Evolutionary conservation across 768 basidiomycete species (phyloP).

Genomic region (Boletus rubropictus): DNA sequence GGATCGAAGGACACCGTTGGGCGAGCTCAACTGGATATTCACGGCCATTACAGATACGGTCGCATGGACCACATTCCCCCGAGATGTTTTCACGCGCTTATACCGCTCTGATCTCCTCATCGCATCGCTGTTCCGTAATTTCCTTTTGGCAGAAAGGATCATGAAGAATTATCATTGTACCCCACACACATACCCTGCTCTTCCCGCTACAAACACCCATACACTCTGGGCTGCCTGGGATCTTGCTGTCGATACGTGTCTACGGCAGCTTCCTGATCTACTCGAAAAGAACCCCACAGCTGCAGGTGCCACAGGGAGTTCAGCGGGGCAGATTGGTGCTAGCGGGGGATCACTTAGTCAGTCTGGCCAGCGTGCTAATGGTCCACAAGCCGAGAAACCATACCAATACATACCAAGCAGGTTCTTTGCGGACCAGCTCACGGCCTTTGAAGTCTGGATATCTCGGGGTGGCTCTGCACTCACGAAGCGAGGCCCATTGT

Average conservation of each 20-base stretch:
- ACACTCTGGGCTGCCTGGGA: slow-evolving; percentile 98
- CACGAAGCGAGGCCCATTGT: slow-evolving; percentile 69
- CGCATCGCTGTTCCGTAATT: slow-evolving; percentile 94
- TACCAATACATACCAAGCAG: slow-evolving; percentile 78
- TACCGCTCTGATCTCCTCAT: slow-evolving; percentile 95
- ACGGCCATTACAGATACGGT: slow-evolving; percentile 99
- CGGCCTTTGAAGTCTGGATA: slow-evolving; percentile 98
- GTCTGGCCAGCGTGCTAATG: slow-evolving; percentile 15
- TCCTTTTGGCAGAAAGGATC: slow-evolving; percentile 92
- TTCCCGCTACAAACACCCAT: slow-evolving; percentile 96
- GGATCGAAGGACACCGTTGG: slow-evolving; percentile 91
- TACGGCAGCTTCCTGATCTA: slow-evolving; percentile 88
- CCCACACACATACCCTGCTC: slow-evolving; percentile 84
- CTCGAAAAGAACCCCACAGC: slow-evolving; percentile 39
- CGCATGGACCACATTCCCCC: slow-evolving; percentile 96
- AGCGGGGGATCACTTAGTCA: slow-evolving; percentile 15
- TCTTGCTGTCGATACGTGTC: slow-evolving; percentile 88
- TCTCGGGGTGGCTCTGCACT: slow-evolving; percentile 85
- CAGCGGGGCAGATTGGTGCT: slow-evolving; percentile 12
- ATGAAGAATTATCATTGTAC: slow-evolving; percentile 99
- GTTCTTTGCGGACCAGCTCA: slow-evolving; percentile 95
- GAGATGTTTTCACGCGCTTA: slow-evolving; percentile 86
- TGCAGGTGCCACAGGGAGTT: slow-evolving; percentile 17
- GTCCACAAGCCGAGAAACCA: slow-evolving; percentile 37
- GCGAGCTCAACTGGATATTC: slow-evolving; percentile 99